These are phyloP conservation scores for Malus sieversii DNA, from an alignment of 306 rosid genomes.

Conservation along the genomic window DNA sequence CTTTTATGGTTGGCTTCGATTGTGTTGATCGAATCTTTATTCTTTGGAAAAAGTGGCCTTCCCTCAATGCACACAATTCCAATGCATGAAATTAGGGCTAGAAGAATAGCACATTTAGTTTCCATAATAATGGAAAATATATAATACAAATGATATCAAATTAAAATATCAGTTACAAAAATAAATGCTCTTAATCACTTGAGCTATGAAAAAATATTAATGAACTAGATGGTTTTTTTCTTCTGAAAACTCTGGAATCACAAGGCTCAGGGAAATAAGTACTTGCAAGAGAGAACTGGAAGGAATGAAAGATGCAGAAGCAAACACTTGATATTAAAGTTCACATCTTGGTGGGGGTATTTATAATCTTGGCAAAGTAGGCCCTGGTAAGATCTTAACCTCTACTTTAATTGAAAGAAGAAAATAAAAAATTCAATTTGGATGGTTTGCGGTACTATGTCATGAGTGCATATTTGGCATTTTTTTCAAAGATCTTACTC, in stretches of 20 bases:
- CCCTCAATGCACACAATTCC: conserved; percentile 2
- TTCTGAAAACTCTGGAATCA: background rate
- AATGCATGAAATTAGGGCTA: conserved; percentile 16
- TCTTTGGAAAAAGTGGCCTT: conserved; percentile 10
- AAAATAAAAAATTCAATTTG: conserved; percentile 9
- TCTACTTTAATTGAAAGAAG: background rate
- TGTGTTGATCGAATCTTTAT: background rate
- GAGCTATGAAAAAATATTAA: background rate
- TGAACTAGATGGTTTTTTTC: background rate
- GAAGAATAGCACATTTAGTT: conserved; percentile 9
- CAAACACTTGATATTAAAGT: conserved; percentile 2
- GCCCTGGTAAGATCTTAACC: background rate
- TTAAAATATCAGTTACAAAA: no score
- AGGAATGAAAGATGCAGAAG: background rate
- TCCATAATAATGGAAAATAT: conserved; percentile 12
- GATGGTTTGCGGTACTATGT: conserved; percentile 2
- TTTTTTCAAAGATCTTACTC: background rate
- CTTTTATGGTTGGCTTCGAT: background rate
- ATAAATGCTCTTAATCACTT: background rate
- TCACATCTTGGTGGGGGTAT: background rate
- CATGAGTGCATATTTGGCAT: background rate
- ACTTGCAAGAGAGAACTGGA: background rate
- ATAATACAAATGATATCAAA: background rate
- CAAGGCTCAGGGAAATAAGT: background rate
- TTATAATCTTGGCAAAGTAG: conserved; percentile 8